Evolutionary conservation across 371 early-diverging fungal species (phyloP).

Genomic region (Rhizopus arrhizus): DNA sequence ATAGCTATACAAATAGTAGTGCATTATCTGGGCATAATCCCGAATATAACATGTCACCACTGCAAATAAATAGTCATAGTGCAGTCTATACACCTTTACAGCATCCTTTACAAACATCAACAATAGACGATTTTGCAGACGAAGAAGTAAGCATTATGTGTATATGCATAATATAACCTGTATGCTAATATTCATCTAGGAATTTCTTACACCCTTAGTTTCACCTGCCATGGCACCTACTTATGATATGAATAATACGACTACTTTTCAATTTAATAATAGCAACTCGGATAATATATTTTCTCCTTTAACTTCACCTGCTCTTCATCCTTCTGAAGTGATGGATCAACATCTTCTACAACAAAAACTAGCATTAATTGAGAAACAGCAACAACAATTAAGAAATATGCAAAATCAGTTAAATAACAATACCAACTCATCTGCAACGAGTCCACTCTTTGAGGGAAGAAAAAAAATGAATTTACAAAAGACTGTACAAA

Average conservation of each 20-base stretch:
- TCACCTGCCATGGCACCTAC: conserved; percentile 76
- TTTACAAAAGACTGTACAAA: conserved; percentile 16
- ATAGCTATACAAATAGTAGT: conserved; percentile 38
- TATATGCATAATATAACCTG: conserved; percentile 3
- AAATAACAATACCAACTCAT: background rate
- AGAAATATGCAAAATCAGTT: conserved; percentile 36
- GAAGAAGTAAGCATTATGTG: conserved; percentile 40
- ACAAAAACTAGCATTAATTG: conserved; percentile 48
- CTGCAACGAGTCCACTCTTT: conserved; percentile 4
- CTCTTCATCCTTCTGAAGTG: conserved; percentile 54
- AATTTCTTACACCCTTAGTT: conserved; percentile 68
- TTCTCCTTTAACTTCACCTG: conserved; percentile 74
- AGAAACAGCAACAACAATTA: conserved; percentile 55
- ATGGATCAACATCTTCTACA: conserved; percentile 29
- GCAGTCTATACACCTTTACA: conserved; percentile 30
- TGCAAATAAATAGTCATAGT: conserved; percentile 36
- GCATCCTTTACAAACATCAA: conserved; percentile 7
- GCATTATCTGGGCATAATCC: conserved; percentile 44
- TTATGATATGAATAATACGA: conserved; percentile 31
- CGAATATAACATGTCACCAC: conserved; percentile 46
- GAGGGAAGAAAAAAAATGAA: conserved; percentile 14
- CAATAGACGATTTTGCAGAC: conserved; percentile 28
- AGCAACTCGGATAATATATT: conserved; percentile 37
- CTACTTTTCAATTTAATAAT: conserved; percentile 35
- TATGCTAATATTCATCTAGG: conserved; percentile 33